Percentiles rank a stretch among this genome's conserved stretches.
Conservation (phyloP, 2,329 filamentous ascomycete genomes). For the Fusarium clavum region DNA sequence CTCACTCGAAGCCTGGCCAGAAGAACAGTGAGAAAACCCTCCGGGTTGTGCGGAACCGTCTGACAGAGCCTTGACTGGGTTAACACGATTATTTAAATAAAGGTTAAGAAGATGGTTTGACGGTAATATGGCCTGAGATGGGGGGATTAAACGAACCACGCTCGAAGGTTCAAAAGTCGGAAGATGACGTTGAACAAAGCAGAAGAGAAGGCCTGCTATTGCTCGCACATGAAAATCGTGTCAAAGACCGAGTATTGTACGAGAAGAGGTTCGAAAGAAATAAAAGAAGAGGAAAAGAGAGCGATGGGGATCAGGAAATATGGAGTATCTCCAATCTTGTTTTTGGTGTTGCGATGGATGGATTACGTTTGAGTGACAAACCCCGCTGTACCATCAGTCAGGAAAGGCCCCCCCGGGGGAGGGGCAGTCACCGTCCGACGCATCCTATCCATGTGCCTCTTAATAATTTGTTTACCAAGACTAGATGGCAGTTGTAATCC, state of each 20-base stretch:
- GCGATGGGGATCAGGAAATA: neutral
- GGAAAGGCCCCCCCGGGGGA: neutral
- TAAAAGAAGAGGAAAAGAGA: neutral
- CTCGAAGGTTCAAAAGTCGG: neutral
- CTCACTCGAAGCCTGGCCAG: neutral
- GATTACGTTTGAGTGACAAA: constrained; percentile 37
- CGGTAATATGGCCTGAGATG: constrained; percentile 6
- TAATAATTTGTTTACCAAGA: neutral
- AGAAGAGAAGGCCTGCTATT: neutral
- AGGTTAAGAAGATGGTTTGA: constrained; percentile 29
- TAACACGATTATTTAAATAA: neutral
- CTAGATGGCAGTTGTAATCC: neutral
- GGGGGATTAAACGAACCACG: constrained; percentile 17
- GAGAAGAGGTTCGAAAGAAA: neutral
- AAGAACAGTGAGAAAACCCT: neutral
- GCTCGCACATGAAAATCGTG: neutral
- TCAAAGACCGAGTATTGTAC: neutral
- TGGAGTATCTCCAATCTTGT: constrained; percentile 19
- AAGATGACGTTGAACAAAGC: neutral
- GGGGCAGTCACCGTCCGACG: constrained; percentile 4
- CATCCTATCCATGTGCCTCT: constrained; percentile 6
- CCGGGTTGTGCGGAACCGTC: neutral
- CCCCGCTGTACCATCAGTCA: constrained; percentile 26
- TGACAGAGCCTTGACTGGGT: neutral
- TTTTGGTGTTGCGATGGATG: constrained; percentile 32